Evolutionary conservation across 2,329 filamentous ascomycete species (phyloP), one percentile per base, ranked within the genome.

Genomic region (Penicillium sp.): DNA sequence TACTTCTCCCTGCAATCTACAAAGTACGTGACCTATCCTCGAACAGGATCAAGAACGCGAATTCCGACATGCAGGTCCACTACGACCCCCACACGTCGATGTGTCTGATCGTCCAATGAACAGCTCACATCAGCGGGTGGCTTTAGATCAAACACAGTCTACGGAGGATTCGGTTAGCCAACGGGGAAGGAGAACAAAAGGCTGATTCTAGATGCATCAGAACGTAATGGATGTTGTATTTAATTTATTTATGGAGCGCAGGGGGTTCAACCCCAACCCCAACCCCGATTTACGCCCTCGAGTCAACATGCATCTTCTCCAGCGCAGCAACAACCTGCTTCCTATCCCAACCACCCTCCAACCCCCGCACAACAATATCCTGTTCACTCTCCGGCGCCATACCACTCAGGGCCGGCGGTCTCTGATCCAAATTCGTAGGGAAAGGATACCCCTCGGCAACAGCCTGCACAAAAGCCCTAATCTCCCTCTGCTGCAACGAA

Each of bases 321-420:
- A 84, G 58, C 43, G 75, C 75, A 15, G 56, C 59, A n/a, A 85
- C 60, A 8, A 82, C 72, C 37, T 73, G 64, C 10, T 73, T 67
- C 23, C 64, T 77, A 13, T 62, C 68, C 78, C 75, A 81, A 0
- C 69, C 73, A 46, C 75, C 72, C 42, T 73, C 54, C 55, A 87
- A 64, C 0, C 73, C 81, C 52, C 71, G 73, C 4, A 76, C 46
- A 31, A 86, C 59, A 13, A 85, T 43, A 54, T 83, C 79, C 65
- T 85, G 81, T 71, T 87, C 84, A 59, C 81, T 85, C 65, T 81
- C 79, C 3, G 84, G 84, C 10, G 84, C 83, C 84, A 87, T 86
- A 0, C 81, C 84, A 43, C 80, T 80, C 0, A 79, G 79, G 31
- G 77, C 80, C 0, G 85, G 85, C 1, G 83, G 80, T 48, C 84